A percentile compares a stretch with the other conserved stretches of the same genome.
Conservation (phyloP, 192 early-diverging fungal species). For the Backusella sp. region DNA sequence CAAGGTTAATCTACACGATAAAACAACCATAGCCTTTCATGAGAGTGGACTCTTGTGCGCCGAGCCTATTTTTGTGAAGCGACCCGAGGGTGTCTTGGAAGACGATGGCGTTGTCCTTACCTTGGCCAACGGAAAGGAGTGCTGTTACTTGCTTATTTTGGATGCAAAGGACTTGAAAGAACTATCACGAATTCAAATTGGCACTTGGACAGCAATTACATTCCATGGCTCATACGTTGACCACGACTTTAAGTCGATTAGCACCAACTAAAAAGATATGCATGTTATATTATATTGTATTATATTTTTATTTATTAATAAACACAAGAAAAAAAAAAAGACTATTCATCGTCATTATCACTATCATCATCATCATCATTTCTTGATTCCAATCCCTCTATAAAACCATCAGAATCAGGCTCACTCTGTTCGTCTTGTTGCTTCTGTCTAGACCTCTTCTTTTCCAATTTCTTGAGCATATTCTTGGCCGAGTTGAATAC, state of each 20-base stretch:
- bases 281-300: too few relatives aligned
- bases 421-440: slow-evolving; percentile 30
- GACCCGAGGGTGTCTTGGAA: slow-evolving; percentile 43
- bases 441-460: slow-evolving; percentile 46
- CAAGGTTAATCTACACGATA: background rate
- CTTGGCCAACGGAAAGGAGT: slow-evolving; percentile 33
- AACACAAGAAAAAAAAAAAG: too few relatives aligned
- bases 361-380: slow-evolving; percentile 33
- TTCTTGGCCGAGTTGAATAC: slow-evolving; percentile 83
- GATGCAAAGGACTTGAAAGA: slow-evolving; percentile 47
- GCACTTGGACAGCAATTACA: slow-evolving; percentile 41
- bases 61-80: slow-evolving; percentile 57
- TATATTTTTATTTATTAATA: too few relatives aligned
- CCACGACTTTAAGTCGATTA: background rate
- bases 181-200: slow-evolving; percentile 47
- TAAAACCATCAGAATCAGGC: slow-evolving; percentile 15
- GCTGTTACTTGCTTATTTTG: slow-evolving; percentile 45
- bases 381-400: slow-evolving; percentile 19
- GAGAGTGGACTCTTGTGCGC: slow-evolving; percentile 6
- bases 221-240: slow-evolving; percentile 47
- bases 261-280: background rate
- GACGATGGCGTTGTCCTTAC: slow-evolving; percentile 58
- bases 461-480: slow-evolving; percentile 52
- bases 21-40: background rate
- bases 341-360: background rate